A percentile compares a stretch with the other conserved stretches of the same genome.
Evolutionary conservation across 2,329 filamentous ascomycete genomes (phyloP).

Genomic region (Aspergillus udagawae): DNA sequence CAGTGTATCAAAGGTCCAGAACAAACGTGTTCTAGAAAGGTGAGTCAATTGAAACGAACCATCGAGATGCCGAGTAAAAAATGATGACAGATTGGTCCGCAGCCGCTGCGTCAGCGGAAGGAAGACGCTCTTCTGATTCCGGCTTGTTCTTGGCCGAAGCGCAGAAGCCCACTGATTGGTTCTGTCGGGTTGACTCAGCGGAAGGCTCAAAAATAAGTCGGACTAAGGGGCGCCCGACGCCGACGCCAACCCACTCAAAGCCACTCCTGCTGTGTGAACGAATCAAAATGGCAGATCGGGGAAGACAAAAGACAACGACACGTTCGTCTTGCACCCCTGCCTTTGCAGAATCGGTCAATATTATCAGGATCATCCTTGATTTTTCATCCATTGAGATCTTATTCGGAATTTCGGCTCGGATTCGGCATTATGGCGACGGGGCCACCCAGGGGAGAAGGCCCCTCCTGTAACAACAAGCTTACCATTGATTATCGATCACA

Average conservation of each 20-base stretch:
- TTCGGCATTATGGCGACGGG: not conserved
- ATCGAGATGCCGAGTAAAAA: not conserved
- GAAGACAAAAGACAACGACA: not conserved
- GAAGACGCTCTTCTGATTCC: not conserved
- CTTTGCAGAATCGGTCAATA: not conserved
- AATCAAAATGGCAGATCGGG: not conserved
- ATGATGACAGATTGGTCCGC: not conserved
- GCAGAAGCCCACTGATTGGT: not conserved
- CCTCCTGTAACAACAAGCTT: not conserved
- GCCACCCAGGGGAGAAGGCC: not conserved
- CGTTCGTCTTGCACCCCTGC: not conserved
- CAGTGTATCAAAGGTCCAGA: not conserved
- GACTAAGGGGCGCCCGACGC: not conserved
- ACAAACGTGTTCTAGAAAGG: not conserved
- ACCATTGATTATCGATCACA: not conserved
- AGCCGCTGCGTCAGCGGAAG: not conserved
- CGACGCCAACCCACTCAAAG: not conserved
- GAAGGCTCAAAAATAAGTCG: not conserved
- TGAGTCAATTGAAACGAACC: not conserved
- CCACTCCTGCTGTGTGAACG: not conserved
- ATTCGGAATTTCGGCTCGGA: not conserved
- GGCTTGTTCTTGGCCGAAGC: not conserved
- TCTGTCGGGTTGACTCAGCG: not conserved
- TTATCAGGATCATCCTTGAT: not conserved
- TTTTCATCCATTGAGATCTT: not conserved